These are phyloP conservation scores for Chlorella variabilis DNA, from an alignment of 163 green algal genomes.

Conservation along the genomic window DNA sequence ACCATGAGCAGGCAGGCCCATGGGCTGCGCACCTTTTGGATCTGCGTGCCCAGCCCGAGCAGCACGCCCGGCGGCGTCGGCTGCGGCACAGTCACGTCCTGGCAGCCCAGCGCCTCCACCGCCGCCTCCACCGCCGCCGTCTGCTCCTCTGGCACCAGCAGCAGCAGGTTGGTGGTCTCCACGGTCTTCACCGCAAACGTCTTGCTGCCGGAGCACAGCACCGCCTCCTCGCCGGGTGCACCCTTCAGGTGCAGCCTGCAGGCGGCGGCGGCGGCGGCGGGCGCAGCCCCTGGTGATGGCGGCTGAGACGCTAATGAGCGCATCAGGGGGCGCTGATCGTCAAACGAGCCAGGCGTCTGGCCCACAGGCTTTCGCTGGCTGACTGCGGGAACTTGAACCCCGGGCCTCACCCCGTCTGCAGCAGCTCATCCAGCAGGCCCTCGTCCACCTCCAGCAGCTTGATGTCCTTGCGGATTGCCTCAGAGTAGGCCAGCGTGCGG, in stretches of 20 bases:
- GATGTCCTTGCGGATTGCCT: slow-evolving; percentile 54
- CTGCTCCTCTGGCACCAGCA: slow-evolving; percentile 51
- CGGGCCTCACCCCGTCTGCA: slow-evolving; percentile 49
- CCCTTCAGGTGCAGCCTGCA: slow-evolving; percentile 77
- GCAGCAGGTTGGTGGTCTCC: slow-evolving; percentile 76
- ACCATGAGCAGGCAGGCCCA: too few relatives aligned
- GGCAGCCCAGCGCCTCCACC: neutral
- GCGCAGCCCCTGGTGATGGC: neutral
- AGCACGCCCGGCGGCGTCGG: slow-evolving; percentile 22
- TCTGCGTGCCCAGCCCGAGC: slow-evolving; percentile 32
- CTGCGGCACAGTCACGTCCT: slow-evolving; percentile 4
- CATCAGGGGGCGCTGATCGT: too few relatives aligned
- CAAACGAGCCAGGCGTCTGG: too few relatives aligned
- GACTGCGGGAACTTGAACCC: neutral
- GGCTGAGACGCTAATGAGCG: neutral
- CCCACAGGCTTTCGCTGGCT: slow-evolving; percentile 5
- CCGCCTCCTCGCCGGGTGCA: slow-evolving; percentile 57
- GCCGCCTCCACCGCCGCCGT: neutral
- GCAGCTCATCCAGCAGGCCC: slow-evolving; percentile 60
- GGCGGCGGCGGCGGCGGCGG: neutral
- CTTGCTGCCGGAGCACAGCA: slow-evolving; percentile 69
- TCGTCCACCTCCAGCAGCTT: slow-evolving; percentile 69
- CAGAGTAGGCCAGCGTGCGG: slow-evolving; percentile 27
- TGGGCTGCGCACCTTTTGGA: slow-evolving; percentile 17
- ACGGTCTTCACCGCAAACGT: slow-evolving; percentile 79